These are phyloP conservation scores for Akanthomyces lecanii DNA, from an alignment of 2,329 filamentous ascomycete species.

Conservation along the genomic window DNA sequence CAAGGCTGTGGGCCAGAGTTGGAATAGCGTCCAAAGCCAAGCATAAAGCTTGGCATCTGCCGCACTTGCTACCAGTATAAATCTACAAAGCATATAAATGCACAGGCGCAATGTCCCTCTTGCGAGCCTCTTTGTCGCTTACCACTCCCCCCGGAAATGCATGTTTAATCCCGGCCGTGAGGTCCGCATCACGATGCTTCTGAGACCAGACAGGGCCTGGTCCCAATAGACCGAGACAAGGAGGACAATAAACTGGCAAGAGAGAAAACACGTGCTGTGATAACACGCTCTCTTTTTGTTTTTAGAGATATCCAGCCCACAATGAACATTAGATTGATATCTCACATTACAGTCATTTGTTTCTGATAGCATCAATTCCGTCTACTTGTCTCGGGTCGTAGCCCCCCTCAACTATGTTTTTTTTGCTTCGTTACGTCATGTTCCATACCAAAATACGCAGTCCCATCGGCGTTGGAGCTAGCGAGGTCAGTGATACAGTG, in stretches of 20 bases:
- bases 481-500: not conserved
- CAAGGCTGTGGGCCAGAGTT: slow-evolving; percentile 6
- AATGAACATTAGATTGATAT: not conserved
- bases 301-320: not conserved
- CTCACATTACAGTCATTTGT: not conserved
- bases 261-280: not conserved
- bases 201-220: not conserved
- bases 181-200: not conserved
- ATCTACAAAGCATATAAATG: not conserved
- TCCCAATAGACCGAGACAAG: not conserved
- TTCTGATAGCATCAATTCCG: not conserved
- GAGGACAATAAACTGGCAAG: not conserved
- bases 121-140: not conserved
- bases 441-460: not conserved
- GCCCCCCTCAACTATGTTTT: not conserved
- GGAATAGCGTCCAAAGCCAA: slow-evolving; percentile 12
- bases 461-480: not conserved
- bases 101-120: not conserved
- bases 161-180: not conserved
- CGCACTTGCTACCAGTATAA: not conserved
- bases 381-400: not conserved
- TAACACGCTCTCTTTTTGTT: not conserved
- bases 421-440: not conserved
- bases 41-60: slow-evolving; percentile 6
- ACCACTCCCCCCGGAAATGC: not conserved